Evolutionary conservation across 192 early-diverging fungal species (phyloP), one percentile per base, ranked within the genome.

Genomic region (Rhizophagus clarus): DNA sequence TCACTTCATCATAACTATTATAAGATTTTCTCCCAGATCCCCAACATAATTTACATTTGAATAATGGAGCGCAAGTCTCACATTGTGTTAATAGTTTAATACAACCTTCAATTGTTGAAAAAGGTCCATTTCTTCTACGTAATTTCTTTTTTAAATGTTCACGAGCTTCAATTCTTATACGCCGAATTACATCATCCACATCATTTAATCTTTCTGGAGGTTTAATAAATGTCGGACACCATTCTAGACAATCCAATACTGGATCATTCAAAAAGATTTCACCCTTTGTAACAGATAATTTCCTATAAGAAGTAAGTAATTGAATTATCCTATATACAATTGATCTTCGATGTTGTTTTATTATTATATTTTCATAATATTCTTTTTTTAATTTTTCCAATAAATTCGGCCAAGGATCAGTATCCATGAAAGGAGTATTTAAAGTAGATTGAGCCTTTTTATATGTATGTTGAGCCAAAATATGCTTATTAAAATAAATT

Each of bases 371-470:
- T 51, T 51, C 49, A 51, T 70, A 11, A 71, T 71, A 45, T n/a
- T 72, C 70, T 9, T 7, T 34, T 37, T 72, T 47, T 24, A 72
- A 14, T 22, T 26, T 72, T 45, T 47, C 22, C 15, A 14, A 45
- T 45, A 72, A 72, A 45, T 45, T 72, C 24, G 42, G 64, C 64
- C 64, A 67, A 67, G 64, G 64, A 67, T 32, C 31, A 17, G 64
- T 67, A 56, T 56, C 51, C 64, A 67, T 67, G 2, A 67, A 67
- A 67, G 64, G 64, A 10, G 15, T 67, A 1, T 14, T 31, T 31
- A 67, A 32, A 17, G 28, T 17, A 17, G 22, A 22, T 4, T 20
- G 11, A 17, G 64, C 64, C 17, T 67, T 67, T 32, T 67, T 17
- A 67, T 67, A 67, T 20, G 29, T 24, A 17, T 29, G 31, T 67